phyloP scores from a whole-genome alignment of 2,329 filamentous ascomycete species.

The Aspergillus sp. region DNA sequence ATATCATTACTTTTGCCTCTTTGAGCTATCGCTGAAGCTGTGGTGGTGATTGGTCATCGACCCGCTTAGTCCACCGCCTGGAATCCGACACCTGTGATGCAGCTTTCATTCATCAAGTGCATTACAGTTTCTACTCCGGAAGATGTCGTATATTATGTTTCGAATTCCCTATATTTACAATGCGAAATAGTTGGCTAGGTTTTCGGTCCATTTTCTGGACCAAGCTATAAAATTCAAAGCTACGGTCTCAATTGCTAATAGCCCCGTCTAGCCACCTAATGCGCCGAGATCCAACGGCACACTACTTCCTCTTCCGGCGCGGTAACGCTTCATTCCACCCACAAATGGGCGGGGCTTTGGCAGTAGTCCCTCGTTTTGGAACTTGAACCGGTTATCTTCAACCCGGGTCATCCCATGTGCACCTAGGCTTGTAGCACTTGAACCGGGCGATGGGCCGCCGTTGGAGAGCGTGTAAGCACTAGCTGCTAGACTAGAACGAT shows the following conservation, averaged over 20 bases:
- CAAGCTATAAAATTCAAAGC: background rate
- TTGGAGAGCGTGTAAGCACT: constrained; percentile 75
- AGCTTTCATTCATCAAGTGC: background rate
- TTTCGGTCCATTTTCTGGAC: background rate
- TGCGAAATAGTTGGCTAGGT: background rate
- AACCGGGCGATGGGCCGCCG: constrained; percentile 44
- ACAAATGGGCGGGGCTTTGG: constrained; percentile 82
- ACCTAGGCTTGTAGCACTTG: constrained; percentile 26
- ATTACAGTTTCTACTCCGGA: background rate
- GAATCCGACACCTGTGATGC: too few relatives aligned
- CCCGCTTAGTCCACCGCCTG: too few relatives aligned
- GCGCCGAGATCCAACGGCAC: constrained; percentile 78
- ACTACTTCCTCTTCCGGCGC: constrained; percentile 89
- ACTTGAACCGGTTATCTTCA: constrained; percentile 80
- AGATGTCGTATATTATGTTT: background rate
- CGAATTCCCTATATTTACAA: background rate
- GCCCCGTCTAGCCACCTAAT: constrained; percentile 27
- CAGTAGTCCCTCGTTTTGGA: constrained; percentile 76
- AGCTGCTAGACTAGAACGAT: constrained; percentile 68
- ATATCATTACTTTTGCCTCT: too few relatives aligned
- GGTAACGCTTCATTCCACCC: constrained; percentile 74
- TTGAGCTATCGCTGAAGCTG: too few relatives aligned
- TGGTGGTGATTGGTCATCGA: too few relatives aligned
- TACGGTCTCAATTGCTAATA: constrained; percentile 1
- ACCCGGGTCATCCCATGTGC: constrained; percentile 53